phyloP scores from a whole-genome alignment of 352 stramenopile genomes.

The Phytopythium aichiense region DNA sequence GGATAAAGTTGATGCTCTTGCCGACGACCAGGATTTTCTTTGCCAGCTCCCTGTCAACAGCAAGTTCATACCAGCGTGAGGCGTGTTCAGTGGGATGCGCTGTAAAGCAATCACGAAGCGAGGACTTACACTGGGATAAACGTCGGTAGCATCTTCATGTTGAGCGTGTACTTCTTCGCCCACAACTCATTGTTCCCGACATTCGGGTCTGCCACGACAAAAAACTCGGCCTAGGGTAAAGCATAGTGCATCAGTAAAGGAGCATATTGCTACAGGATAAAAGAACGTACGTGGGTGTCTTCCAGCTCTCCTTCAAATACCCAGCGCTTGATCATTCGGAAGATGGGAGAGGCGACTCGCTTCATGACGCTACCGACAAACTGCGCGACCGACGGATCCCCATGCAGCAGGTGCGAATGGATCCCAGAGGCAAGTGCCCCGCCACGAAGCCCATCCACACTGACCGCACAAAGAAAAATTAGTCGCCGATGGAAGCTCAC shows the following conservation, averaged over 20 bases:
- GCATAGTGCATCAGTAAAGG: neutral
- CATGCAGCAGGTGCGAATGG: slow-evolving; percentile 89
- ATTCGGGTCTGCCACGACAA: slow-evolving; percentile 71
- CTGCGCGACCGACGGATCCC: slow-evolving; percentile 75
- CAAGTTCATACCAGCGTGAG: neutral
- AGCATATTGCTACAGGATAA: neutral
- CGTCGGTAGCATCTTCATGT: slow-evolving; percentile 79
- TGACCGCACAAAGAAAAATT: slow-evolving; percentile 9
- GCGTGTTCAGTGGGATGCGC: neutral
- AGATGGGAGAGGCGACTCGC: slow-evolving; percentile 67
- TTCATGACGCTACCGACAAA: slow-evolving; percentile 82
- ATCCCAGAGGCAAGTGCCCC: slow-evolving; percentile 88
- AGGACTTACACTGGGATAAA: slow-evolving; percentile 79
- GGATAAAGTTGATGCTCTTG: slow-evolving; percentile 99
- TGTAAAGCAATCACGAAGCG: neutral
- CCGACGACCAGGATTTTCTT: slow-evolving; percentile 94
- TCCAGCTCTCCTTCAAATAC: slow-evolving; percentile 86
- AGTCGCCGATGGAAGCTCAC: neutral
- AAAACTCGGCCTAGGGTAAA: slow-evolving; percentile 73
- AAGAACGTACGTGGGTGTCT: slow-evolving; percentile 66
- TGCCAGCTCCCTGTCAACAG: slow-evolving; percentile 75
- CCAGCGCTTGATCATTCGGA: slow-evolving; percentile 88
- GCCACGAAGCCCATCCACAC: slow-evolving; percentile 79
- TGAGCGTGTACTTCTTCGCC: slow-evolving; percentile 83
- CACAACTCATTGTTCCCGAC: slow-evolving; percentile 81